phyloP scores from a whole-genome alignment of 805 yeast species.

The Nakazawaea siamensis region DNA sequence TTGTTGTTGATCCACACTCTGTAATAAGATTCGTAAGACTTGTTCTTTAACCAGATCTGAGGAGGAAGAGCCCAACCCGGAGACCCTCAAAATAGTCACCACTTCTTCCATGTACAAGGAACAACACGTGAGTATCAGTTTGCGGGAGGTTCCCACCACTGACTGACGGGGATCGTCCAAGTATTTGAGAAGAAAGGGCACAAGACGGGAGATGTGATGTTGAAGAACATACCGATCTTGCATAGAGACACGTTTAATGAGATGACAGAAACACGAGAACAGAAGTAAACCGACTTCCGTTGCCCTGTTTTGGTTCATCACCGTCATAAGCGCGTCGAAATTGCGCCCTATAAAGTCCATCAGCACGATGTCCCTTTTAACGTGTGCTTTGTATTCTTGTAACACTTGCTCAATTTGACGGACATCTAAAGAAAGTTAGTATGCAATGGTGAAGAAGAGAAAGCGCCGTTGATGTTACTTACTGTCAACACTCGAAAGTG shows the following conservation, averaged over 20 bases:
- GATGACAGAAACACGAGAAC: constrained; percentile 45
- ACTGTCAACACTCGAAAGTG: no score
- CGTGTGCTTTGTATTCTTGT: constrained; percentile 37
- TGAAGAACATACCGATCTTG: constrained; percentile 40
- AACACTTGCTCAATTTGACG: constrained; percentile 4
- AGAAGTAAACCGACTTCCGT: constrained; percentile 28
- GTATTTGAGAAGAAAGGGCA: constrained; percentile 44
- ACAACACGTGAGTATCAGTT: no score
- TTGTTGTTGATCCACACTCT: constrained; percentile 27
- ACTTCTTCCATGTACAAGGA: no score
- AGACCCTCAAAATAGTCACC: no score
- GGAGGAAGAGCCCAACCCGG: no score
- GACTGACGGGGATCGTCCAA: constrained; percentile 32
- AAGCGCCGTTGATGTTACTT: not conserved
- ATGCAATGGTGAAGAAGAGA: not conserved
- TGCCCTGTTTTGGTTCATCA: constrained; percentile 28
- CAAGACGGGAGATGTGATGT: constrained; percentile 29
- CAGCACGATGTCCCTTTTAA: constrained; percentile 47
- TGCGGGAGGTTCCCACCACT: constrained; percentile 34
- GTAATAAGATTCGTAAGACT: no score
- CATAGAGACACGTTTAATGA: constrained; percentile 49
- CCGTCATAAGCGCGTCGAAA: constrained; percentile 39
- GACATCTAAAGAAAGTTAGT: not conserved
- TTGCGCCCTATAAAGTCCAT: constrained; percentile 39
- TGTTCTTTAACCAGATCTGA: no score